phyloP scores from a whole-genome alignment of 495 filamentous ascomycete species.

The Beverwykella pulmonaria region DNA sequence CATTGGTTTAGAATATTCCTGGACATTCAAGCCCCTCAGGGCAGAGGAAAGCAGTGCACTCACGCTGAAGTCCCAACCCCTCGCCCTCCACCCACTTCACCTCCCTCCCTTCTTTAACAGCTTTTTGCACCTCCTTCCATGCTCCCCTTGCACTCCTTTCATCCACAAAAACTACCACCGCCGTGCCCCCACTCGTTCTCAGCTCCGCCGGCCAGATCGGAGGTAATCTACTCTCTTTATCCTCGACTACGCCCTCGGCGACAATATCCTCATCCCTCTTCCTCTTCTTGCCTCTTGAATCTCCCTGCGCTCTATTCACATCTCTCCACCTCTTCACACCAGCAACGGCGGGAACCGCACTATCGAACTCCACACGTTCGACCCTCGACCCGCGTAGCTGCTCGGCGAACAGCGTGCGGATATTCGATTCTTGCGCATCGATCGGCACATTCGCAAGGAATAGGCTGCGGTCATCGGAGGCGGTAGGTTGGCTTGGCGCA shows the following conservation, averaged over 20 bases:
- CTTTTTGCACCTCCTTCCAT: constrained; percentile 69
- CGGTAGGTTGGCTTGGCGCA: constrained; percentile 70
- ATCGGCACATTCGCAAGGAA: constrained; percentile 87
- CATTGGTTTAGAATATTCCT: not conserved
- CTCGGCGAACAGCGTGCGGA: constrained; percentile 71
- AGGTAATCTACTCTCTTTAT: constrained; percentile 59
- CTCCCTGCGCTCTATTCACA: constrained; percentile 41
- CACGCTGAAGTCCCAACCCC: constrained; percentile 52
- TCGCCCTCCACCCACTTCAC: constrained; percentile 52
- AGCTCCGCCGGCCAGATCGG: constrained; percentile 75
- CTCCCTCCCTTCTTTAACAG: constrained; percentile 58
- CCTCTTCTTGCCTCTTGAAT: constrained; percentile 44
- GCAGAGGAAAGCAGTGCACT: constrained; percentile 11
- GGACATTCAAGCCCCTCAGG: not conserved
- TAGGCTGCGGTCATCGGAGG: constrained; percentile 65
- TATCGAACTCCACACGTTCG: constrained; percentile 73
- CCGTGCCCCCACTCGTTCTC: constrained; percentile 71
- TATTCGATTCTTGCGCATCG: constrained; percentile 75
- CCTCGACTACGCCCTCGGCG: constrained; percentile 47
- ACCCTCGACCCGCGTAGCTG: constrained; percentile 71
- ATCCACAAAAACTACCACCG: constrained; percentile 82
- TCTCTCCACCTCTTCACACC: constrained; percentile 26
- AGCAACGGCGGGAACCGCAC: constrained; percentile 10
- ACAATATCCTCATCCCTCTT: constrained; percentile 50
- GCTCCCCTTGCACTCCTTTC: constrained; percentile 69